These are phyloP conservation scores for Diversispora epigaea DNA, from an alignment of 192 early-diverging fungal genomes.

Conservation along the genomic window DNA sequence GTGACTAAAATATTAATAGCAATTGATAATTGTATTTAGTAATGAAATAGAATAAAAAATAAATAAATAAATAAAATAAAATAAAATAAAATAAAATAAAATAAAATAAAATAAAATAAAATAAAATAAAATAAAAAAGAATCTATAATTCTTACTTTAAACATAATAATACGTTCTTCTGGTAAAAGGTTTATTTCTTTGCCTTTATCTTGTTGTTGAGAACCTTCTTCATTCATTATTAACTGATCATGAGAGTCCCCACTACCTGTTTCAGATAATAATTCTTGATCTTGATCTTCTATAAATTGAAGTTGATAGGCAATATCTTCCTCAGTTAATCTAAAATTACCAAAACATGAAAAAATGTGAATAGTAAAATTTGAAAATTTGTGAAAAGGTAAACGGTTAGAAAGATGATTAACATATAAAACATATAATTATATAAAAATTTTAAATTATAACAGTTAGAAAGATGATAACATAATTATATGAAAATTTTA, in stretches of 20 bases:
- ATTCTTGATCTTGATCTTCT: slow-evolving; percentile 39
- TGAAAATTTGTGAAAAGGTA: too few relatives aligned
- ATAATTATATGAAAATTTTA: neutral
- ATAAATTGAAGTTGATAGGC: slow-evolving; percentile 58
- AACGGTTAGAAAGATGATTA: too few relatives aligned
- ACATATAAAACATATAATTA: too few relatives aligned
- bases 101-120: neutral
- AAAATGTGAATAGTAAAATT: too few relatives aligned
- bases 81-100: neutral
- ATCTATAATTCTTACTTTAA: slow-evolving; percentile 37
- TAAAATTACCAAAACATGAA: slow-evolving; percentile 21
- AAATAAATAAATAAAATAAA: neutral
- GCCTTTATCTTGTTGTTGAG: slow-evolving; percentile 33
- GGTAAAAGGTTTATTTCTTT: slow-evolving; percentile 37
- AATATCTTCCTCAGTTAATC: slow-evolving; percentile 65
- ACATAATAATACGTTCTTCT: slow-evolving; percentile 42
- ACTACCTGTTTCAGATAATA: slow-evolving; percentile 30
- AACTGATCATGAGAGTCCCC: slow-evolving; percentile 38
- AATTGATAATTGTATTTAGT: neutral
- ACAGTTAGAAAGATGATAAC: too few relatives aligned
- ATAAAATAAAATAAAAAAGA: neutral
- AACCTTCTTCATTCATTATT: neutral
- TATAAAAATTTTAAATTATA: too few relatives aligned
- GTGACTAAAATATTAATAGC: slow-evolving; percentile 33
- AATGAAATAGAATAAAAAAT: neutral